Evolutionary conservation across 2,329 filamentous ascomycete species (phyloP), one percentile per base, ranked within the genome.

Genomic region (Verticillium alfalfae): DNA sequence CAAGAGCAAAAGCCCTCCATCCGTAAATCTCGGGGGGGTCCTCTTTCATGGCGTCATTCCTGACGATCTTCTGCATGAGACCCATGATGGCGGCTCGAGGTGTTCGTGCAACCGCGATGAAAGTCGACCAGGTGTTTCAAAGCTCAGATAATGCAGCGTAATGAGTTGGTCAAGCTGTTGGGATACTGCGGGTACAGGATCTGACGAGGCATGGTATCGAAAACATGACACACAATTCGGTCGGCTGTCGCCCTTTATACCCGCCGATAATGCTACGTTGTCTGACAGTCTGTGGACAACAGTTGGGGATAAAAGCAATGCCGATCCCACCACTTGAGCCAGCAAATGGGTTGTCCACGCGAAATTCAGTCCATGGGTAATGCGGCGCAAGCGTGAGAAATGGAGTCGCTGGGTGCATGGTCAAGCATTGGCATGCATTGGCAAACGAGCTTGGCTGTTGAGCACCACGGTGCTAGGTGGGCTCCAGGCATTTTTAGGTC

Each of bases 11-110:
- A n/a, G 58, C 63, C 34, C 63, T 60, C 56, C 61, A 63, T 34
- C 62, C 62, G 55, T 65, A 65, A 34, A 65, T 65, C 45, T 65
- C 63, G 39, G 62, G 57, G 16, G 63, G 63, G 10, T 65, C 63
- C 57, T 65, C 15, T 39, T 63, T 65, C 61, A 63, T 65, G 12
- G 63, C 61, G 13, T 65, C 59, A 57, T 65, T 65, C n/a, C 58
- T 63, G 60, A 65, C 63, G 9, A 65, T 61, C 37, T 58, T 61
- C 34, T 65, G 61, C 1, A 65, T 8, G 13, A 65, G n/a, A 37
- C 56, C 58, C 34, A 37, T 62, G 55, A 64, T 64, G 26, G 52
- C 39, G 38, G 34, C 45, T 41, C 34, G 12, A 9, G 26, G 26
- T 31, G 36, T 22, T 60, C 34, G 45, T 18, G 60, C 34, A 10